phyloP scores from a whole-genome alignment of 2,329 filamentous ascomycete genomes.

The Coniosporium tulheliwenetii region DNA sequence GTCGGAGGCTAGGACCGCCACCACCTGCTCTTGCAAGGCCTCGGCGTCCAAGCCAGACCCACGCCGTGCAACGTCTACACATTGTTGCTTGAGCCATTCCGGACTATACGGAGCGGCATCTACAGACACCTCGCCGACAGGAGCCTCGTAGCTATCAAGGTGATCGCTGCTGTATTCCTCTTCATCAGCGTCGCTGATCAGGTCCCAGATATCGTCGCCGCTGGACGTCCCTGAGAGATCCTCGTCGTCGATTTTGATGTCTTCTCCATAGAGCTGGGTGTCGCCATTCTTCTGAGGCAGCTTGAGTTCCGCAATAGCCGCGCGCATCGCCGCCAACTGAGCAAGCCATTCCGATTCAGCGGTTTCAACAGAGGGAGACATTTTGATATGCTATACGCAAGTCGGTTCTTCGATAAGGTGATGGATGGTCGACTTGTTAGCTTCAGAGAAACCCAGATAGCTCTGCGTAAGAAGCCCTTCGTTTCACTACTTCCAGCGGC shows the following conservation, averaged over 20 bases:
- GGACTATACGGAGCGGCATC: constrained; percentile 32
- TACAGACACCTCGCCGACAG: constrained; percentile 13
- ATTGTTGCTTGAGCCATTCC: constrained; percentile 59
- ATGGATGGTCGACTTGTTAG: no score
- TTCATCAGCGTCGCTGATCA: constrained; percentile 61
- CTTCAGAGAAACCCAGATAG: no score
- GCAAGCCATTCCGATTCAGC: constrained; percentile 61
- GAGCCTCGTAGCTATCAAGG: constrained; percentile 30
- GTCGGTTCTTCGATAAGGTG: no score
- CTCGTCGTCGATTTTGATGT: constrained; percentile 51
- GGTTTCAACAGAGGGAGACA: constrained; percentile 22
- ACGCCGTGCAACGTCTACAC: constrained; percentile 45
- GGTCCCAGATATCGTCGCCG: constrained; percentile 81
- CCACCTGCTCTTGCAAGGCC: constrained; percentile 64
- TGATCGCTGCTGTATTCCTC: constrained; percentile 51
- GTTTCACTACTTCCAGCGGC: no score
- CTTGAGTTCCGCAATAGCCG: constrained; percentile 61
- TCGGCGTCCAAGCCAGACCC: constrained; percentile 52
- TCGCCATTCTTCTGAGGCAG: constrained; percentile 32
- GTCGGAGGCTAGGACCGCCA: constrained; percentile 55
- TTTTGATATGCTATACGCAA: constrained; percentile 4
- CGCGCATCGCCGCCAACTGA: constrained; percentile 74
- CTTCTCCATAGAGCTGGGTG: constrained; percentile 35
- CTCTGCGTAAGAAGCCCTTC: no score
- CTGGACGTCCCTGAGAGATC: constrained; percentile 44